Evolutionary conservation across 2,329 filamentous ascomycete species (phyloP).

Genomic region (Neonectria punicea): DNA sequence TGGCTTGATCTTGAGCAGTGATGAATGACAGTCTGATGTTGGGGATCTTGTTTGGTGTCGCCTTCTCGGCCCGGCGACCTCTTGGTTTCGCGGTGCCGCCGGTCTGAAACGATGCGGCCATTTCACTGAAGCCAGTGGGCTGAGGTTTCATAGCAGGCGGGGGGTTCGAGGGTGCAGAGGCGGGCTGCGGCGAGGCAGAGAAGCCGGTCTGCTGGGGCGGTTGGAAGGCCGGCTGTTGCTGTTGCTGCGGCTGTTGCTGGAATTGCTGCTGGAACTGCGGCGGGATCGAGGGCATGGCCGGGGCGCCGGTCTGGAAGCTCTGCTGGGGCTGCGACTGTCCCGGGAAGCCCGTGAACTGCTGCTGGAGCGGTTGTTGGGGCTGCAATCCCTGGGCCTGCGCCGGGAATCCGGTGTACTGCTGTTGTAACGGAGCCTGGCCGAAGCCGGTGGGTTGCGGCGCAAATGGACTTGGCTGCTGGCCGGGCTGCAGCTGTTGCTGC

Average conservation of each 20-base stretch:
- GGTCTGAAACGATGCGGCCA: constrained; percentile 74
- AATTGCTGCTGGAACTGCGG: constrained; percentile 67
- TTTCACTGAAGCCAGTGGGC: constrained; percentile 72
- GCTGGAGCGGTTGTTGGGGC: constrained; percentile 69
- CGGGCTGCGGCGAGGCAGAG: constrained; percentile 60
- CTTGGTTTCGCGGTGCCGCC: constrained; percentile 57
- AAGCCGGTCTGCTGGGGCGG: constrained; percentile 59
- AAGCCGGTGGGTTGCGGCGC: constrained; percentile 70
- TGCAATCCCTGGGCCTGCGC: constrained; percentile 63
- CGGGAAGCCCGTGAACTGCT: constrained; percentile 75
- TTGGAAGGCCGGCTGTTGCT: constrained; percentile 54
- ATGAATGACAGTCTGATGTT: constrained; percentile 96
- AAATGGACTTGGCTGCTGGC: constrained; percentile 65
- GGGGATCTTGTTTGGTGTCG: constrained; percentile 78
- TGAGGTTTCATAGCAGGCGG: constrained; percentile 73
- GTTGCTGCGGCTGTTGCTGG: constrained; percentile 63
- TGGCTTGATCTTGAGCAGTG: constrained; percentile 91
- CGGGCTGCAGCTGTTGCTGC: constrained; percentile 57
- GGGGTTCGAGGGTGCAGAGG: constrained; percentile 59
- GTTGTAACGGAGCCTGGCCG: constrained; percentile 61
- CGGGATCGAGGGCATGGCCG: constrained; percentile 69
- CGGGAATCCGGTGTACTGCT: constrained; percentile 71
- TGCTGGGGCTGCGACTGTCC: constrained; percentile 63
- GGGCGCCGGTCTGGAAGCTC: constrained; percentile 68
- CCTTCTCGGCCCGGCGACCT: constrained; percentile 60